Base-by-base conservation (phyloP, 2,329 filamentous ascomycete genomes). In the Teratosphaeria pseudoeucalypti region DNA sequence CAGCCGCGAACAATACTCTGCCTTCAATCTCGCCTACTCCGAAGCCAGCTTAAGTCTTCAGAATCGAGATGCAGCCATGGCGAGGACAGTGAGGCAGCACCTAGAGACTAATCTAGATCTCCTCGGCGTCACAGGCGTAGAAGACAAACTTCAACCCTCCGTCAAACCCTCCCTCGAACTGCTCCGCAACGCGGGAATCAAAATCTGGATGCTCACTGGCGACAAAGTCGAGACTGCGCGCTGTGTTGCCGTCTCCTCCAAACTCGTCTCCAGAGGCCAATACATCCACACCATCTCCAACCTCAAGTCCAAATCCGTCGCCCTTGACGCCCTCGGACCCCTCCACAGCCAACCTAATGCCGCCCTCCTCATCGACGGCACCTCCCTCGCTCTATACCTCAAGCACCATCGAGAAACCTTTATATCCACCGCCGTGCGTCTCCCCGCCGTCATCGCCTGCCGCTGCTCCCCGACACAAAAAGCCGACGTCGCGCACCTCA, bases 201-300 rank as follows among this genome's bases (percentile, higher is more conserved):
- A 97, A 74, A 97, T 99, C 56, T 99, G 94, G 94, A 99, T 99
- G 94, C 80, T 99, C 72, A 99, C 94, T 0, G 94, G 94, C 54
- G 94, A 99, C 79, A 99, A 99, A 75, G 90, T 99, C 2, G 94
- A 99, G 76, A 99, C 94, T 14, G 94, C 94, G 16, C 86, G 94
- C 39, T 99, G 94, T 74, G 92, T 99, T 12, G 95, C 94, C 1
- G 88, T 99, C 52, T 95, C 89, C 70, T 92, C 92, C 34, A 96
- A 96, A 73, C 82, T 99, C 6, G 94, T 99, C 14, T 88, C 91
- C 3, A 82, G 94, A 62, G 92, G 92, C 1, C 95, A 99, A 75
- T 94, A 92, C 72, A 96, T 99, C 63, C 91, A 97, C 75, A 96
- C 92, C 0, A 88, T 99, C 52, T 83, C 88, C 49, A 64, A 65